phyloP scores from a whole-genome alignment of 768 basidiomycete species.

The Kwoniella shandongensis region DNA sequence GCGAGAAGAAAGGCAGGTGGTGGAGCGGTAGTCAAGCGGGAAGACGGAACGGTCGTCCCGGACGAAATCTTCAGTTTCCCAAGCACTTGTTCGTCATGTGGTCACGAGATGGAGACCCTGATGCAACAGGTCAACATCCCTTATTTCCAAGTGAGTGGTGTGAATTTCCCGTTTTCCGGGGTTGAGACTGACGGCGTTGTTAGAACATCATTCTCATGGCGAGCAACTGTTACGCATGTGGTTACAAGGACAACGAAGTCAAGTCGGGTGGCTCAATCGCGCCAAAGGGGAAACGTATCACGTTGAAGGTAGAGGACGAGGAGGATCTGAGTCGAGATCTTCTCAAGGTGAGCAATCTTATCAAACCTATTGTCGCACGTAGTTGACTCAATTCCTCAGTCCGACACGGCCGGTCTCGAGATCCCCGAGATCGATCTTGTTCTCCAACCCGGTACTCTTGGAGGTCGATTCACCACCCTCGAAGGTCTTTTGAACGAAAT shows the following conservation, averaged over 20 bases:
- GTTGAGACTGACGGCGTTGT: not conserved
- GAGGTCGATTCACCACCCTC: slow-evolving; percentile 94
- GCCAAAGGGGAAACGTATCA: slow-evolving; percentile 79
- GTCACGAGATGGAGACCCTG: slow-evolving; percentile 73
- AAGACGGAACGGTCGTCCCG: slow-evolving; percentile 54
- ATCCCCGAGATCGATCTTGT: slow-evolving; percentile 95
- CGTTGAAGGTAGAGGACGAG: slow-evolving; percentile 81
- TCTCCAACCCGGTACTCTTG: slow-evolving; percentile 87
- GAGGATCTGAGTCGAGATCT: slow-evolving; percentile 93
- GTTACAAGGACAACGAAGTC: slow-evolving; percentile 96
- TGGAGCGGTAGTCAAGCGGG: slow-evolving; percentile 16
- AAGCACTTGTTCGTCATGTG: slow-evolving; percentile 84
- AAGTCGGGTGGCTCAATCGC: slow-evolving; percentile 92
- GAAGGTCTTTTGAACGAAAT: slow-evolving; percentile 93
- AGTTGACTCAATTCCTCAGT: slow-evolving; percentile 57
- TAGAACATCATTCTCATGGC: slow-evolving; percentile 98
- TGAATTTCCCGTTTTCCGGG: not conserved
- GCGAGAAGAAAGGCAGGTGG: slow-evolving; percentile 4
- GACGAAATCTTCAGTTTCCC: slow-evolving; percentile 90
- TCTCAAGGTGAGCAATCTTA: slow-evolving; percentile 68
- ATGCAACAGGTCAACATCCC: slow-evolving; percentile 98
- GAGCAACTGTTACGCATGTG: slow-evolving; percentile 91
- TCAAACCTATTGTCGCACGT: not conserved
- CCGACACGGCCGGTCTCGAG: slow-evolving; percentile 82
- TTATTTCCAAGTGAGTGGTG: slow-evolving; percentile 88